A percentile compares a stretch with the other conserved stretches of the same genome.
Conservation (phyloP, 2,329 filamentous ascomycete genomes). For the Exophiala viscosa region DNA sequence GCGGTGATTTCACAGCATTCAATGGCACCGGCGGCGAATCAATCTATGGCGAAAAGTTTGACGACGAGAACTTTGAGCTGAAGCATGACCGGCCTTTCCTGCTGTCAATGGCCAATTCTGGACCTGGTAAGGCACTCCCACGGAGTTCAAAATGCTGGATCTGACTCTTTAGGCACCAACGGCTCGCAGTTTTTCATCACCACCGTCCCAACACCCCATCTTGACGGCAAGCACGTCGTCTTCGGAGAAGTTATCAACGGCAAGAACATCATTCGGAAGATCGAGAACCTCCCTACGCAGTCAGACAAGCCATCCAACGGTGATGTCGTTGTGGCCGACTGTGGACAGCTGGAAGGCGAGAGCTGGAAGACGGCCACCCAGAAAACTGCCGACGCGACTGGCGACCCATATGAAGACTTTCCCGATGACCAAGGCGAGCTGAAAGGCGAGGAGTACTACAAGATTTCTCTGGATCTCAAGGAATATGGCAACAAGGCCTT, state of each 20-base stretch:
- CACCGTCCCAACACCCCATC: conserved; percentile 87
- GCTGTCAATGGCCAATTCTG: conserved; percentile 96
- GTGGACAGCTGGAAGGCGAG: conserved; percentile 75
- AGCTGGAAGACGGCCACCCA: conserved; percentile 64
- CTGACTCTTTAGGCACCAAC: conserved; percentile 66
- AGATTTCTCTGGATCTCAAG: conserved; percentile 82
- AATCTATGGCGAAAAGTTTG: conserved; percentile 96
- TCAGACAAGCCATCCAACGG: conserved; percentile 71
- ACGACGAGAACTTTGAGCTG: conserved; percentile 89
- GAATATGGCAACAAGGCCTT: conserved; percentile 89
- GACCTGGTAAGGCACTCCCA: conserved; percentile 62
- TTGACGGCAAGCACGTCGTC: conserved; percentile 95
- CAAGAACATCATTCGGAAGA: conserved; percentile 83
- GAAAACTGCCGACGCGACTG: conserved; percentile 72
- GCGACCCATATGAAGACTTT: conserved; percentile 92
- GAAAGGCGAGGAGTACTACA: conserved; percentile 64
- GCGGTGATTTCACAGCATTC: conserved; percentile 91
- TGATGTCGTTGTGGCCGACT: conserved; percentile 74
- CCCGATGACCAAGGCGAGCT: conserved; percentile 74
- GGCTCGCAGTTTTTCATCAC: conserved; percentile 98
- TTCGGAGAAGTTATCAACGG: conserved; percentile 92
- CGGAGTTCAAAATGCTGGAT: not conserved
- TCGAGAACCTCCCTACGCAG: conserved; percentile 77
- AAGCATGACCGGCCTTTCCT: conserved; percentile 93
- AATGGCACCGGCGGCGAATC: conserved; percentile 95